phyloP scores from a whole-genome alignment of 352 stramenopile genomes.

The Phytophthora nicotianae region DNA sequence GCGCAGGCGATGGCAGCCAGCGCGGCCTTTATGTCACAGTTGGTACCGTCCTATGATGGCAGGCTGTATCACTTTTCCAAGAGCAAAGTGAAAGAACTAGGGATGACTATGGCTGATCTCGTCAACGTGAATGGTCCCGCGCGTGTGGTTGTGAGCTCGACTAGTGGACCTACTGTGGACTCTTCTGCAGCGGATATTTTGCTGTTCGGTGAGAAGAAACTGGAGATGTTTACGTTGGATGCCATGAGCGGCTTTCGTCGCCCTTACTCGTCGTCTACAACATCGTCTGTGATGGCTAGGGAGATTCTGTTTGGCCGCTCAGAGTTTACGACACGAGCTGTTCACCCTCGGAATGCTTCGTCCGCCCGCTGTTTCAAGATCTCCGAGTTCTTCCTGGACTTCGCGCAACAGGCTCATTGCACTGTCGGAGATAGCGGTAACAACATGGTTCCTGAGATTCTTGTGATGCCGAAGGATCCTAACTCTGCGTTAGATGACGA shows the following conservation, averaged over 20 bases:
- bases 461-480: slow-evolving; percentile 65
- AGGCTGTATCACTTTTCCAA: slow-evolving; percentile 78
- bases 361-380: slow-evolving; percentile 78
- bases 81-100: slow-evolving; percentile 64
- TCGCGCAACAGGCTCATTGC: slow-evolving; percentile 61
- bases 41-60: slow-evolving; percentile 80
- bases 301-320: slow-evolving; percentile 76
- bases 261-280: slow-evolving; percentile 39
- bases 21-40: slow-evolving; percentile 50
- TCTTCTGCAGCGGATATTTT: slow-evolving; percentile 58
- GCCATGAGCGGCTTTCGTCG: slow-evolving; percentile 61
- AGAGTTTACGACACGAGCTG: slow-evolving; percentile 70
- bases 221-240: slow-evolving; percentile 79
- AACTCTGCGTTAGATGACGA: slow-evolving; percentile 56
- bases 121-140: slow-evolving; percentile 76
- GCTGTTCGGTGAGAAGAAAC: slow-evolving; percentile 76
- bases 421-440: slow-evolving; percentile 31
- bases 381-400: slow-evolving; percentile 85
- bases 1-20: slow-evolving; percentile 36
- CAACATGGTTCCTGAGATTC: slow-evolving; percentile 49
- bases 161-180: slow-evolving; percentile 5
- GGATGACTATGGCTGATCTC: slow-evolving; percentile 81
- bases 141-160: slow-evolving; percentile 43
- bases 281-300: slow-evolving; percentile 22
- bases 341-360: slow-evolving; percentile 66